Evolutionary conservation across 305 asterid genomes (phyloP).

Genomic region (Fraxinus albicans): DNA sequence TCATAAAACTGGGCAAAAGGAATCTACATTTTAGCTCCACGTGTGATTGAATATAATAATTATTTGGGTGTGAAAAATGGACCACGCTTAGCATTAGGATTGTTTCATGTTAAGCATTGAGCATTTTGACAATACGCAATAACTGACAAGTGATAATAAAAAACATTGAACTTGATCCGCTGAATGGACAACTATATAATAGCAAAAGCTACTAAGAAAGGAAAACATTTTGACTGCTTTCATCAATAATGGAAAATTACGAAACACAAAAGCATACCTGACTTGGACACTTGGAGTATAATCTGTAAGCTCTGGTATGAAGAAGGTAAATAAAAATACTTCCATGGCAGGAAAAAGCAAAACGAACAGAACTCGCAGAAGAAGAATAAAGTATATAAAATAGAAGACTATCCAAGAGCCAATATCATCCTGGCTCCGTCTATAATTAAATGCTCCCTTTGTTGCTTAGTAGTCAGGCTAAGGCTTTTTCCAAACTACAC

Average conservation of each 20-base stretch:
- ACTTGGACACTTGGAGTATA: neutral
- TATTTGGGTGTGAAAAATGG: neutral
- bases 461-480: neutral
- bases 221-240: neutral
- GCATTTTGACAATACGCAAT: neutral
- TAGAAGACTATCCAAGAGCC: neutral
- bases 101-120: neutral
- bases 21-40: neutral
- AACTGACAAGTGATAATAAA: neutral
- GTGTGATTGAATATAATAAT: neutral
- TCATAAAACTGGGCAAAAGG: neutral
- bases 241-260: neutral
- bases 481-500: neutral
- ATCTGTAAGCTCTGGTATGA: constrained; percentile 9
- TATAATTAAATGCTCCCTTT: neutral
- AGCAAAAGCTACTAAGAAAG: neutral
- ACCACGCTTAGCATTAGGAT: neutral
- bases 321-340: neutral
- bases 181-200: neutral
- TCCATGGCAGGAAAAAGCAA: neutral
- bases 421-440: neutral
- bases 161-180: neutral
- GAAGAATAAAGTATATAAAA: neutral
- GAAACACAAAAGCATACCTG: neutral
- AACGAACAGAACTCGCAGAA: neutral